Conservation (phyloP, 2,329 filamentous ascomycete species). For the Aphanoascus verrucosus region DNA sequence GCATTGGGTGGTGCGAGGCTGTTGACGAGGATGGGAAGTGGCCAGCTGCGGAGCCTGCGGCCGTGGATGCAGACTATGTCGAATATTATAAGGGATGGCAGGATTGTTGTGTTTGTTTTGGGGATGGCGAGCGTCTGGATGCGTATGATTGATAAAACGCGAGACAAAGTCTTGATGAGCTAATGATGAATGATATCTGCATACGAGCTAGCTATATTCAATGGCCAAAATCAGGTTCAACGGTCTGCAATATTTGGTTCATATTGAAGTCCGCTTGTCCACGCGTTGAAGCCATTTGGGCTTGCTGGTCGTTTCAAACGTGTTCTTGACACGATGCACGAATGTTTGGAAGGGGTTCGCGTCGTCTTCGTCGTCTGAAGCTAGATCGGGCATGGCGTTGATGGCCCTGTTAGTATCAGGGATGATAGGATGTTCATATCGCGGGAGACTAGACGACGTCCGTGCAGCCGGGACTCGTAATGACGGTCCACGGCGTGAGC, state of each 20-base stretch:
- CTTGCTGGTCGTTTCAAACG: slow-evolving; percentile 69
- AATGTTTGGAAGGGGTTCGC: slow-evolving; percentile 73
- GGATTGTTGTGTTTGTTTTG: slow-evolving; percentile 37
- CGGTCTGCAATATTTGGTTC: too few relatives aligned
- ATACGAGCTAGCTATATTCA: not conserved
- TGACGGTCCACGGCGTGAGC: slow-evolving; percentile 1
- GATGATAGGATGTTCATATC: slow-evolving; percentile 5
- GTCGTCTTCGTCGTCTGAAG: slow-evolving; percentile 40
- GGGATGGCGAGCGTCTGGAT: slow-evolving; percentile 21
- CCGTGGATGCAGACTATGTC: slow-evolving; percentile 30
- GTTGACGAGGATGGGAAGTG: slow-evolving; percentile 22
- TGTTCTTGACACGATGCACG: slow-evolving; percentile 79
- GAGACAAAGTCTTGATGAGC: not conserved
- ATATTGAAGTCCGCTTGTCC: too few relatives aligned
- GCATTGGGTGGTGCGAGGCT: slow-evolving; percentile 32
- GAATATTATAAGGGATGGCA: slow-evolving; percentile 35
- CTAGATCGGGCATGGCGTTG: not conserved
- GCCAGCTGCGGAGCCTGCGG: slow-evolving; percentile 18
- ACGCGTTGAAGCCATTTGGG: slow-evolving; percentile 74
- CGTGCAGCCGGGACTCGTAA: slow-evolving; percentile 2
- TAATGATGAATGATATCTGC: not conserved
- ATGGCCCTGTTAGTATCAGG: not conserved
- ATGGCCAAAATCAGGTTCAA: too few relatives aligned
- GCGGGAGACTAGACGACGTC: slow-evolving; percentile 2
- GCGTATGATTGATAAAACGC: not conserved